These are phyloP conservation scores for Albatrellus sp. DNA, from an alignment of 1,284 basidiomycete species.

Conservation along the genomic window DNA sequence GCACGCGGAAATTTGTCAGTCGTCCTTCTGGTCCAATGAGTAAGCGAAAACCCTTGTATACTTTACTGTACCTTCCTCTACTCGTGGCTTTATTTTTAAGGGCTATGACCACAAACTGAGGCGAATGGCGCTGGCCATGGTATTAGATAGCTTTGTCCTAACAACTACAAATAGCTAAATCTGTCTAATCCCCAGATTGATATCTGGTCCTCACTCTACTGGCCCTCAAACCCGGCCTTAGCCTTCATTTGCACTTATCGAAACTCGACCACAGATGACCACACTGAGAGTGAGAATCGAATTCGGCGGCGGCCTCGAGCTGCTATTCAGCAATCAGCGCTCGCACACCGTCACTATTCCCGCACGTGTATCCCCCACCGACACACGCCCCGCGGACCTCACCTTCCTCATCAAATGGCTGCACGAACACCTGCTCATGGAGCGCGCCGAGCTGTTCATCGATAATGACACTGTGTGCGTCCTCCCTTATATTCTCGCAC, in stretches of 20 bases:
- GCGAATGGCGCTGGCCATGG: too few species aligned
- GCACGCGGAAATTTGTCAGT: slow-evolving; percentile 83
- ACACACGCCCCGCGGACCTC: slow-evolving; percentile 43
- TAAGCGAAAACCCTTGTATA: too few species aligned
- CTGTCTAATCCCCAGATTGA: too few species aligned
- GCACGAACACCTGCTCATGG: slow-evolving; percentile 67
- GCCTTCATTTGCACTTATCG: background rate
- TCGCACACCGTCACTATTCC: slow-evolving; percentile 55
- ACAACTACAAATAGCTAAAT: too few species aligned
- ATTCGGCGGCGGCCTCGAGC: slow-evolving; percentile 47
- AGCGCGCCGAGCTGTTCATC: slow-evolving; percentile 82
- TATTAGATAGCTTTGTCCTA: too few species aligned
- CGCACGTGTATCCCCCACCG: slow-evolving; percentile 18
- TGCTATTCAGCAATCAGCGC: slow-evolving; percentile 64
- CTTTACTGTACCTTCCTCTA: too few species aligned
- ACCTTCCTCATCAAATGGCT: slow-evolving; percentile 73
- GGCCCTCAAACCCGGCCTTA: background rate
- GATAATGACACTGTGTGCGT: slow-evolving; percentile 84
- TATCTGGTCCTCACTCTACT: too few species aligned
- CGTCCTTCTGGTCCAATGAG: too few species aligned
- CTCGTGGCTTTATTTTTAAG: too few species aligned
- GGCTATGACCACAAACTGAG: too few species aligned
- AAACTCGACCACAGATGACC: background rate
- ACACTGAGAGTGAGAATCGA: background rate
- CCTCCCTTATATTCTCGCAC: background rate